Base-by-base conservation (phyloP, 1,284 basidiomycete genomes). In the Golubevia sp. region DNA sequence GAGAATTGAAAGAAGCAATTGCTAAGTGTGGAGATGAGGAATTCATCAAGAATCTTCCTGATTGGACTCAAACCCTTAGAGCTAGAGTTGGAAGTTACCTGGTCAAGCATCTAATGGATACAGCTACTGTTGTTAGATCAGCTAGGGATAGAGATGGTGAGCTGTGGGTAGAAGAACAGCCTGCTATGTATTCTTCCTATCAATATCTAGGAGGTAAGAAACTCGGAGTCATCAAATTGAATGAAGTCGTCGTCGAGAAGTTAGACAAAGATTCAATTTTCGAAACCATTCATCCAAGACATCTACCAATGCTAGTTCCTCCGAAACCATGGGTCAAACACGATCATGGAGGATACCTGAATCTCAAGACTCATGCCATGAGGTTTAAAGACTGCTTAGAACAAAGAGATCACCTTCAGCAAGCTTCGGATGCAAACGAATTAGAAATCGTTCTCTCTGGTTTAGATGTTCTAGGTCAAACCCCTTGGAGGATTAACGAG, bases 171-270 rank as follows among this genome's bases (percentile, higher is more conserved):
- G 94, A 98, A 85, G 86, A 87, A 18, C 96, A 98, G 74, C 92
- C 93, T 0, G 96, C 95, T 0, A 96, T 99, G 85, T 91, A 90
- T 66, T 93, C 97, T 79, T 88, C 90, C 1, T 97, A 97, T 82
- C 95, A 98, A 85, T 97, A 97, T 79, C 83, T 91, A n/a, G 89
- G 92, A 20, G 95, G 96, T 0, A 90, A 91, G 73, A 96, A 93
- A 84, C 88, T 97, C 3, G 96, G 96, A 48, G 90, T 98, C 48
- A 91, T 98, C 82, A 90, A 90, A 79, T 85, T 97, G 64, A 97
- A 98, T 83, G 90, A 91, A 1, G 89, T 88, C 1, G 90, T 99
- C 8, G 87, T 90, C 1, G 89, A 91, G 21, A 88, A 91, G 1
- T 86, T 99, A 64, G 90, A 92, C 6, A 90, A 89, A 66, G 95